A percentile compares a stretch with the other conserved stretches of the same genome.
These are phyloP conservation scores for Raphanus raphanistrum DNA, from an alignment of 345 rosid genomes.

Conservation along the genomic window DNA sequence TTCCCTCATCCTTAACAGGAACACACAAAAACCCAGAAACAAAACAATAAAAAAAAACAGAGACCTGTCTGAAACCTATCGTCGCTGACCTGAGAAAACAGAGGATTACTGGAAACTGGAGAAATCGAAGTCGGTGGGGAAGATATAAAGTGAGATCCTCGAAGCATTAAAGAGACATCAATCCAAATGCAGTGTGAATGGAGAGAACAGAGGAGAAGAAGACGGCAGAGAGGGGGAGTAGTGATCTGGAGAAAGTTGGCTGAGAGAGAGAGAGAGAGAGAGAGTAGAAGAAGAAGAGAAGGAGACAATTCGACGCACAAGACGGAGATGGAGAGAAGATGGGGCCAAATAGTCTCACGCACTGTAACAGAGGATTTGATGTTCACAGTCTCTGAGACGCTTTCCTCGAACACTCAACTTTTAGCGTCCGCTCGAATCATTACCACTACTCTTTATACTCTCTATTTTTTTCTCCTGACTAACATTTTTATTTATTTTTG, in stretches of 20 bases:
- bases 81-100: constrained; percentile 33
- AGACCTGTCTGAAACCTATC: background rate
- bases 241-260: constrained; percentile 15
- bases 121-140: background rate
- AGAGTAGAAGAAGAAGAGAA: background rate
- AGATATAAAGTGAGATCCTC: constrained; percentile 13
- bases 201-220: constrained; percentile 21
- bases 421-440: constrained; percentile 28
- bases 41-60: background rate
- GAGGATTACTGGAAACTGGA: background rate
- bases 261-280: background rate
- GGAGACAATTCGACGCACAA: constrained; percentile 35
- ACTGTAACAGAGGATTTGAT: constrained; percentile 30
- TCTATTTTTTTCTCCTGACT: background rate
- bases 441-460: background rate
- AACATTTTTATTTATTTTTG: too few species aligned
- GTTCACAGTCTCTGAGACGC: constrained; percentile 37
- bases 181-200: constrained; percentile 31
- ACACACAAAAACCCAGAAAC: constrained; percentile 21
- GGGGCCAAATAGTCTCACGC: constrained; percentile 28
- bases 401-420: constrained; percentile 30
- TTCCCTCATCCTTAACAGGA: background rate
- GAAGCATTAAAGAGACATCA: constrained; percentile 32
- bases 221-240: background rate
- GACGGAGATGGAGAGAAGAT: constrained; percentile 22